phyloP scores from a whole-genome alignment of 164 flowering plant species.

The Chimonanthus salicifolius region DNA sequence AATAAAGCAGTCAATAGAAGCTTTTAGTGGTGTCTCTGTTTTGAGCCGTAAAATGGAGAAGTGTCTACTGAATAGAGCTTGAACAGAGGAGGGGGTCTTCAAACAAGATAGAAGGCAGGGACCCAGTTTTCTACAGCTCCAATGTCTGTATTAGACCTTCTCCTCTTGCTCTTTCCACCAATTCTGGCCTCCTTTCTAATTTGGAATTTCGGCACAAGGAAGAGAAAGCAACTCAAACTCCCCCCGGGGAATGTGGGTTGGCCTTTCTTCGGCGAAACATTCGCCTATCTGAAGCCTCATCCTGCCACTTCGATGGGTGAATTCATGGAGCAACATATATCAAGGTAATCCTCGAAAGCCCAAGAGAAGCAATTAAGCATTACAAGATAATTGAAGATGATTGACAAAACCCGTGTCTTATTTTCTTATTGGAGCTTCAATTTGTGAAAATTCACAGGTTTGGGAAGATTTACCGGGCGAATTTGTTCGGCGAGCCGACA shows the following conservation, averaged over 20 bases:
- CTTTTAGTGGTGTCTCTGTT: no score
- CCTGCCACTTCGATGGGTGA: constrained; percentile 65
- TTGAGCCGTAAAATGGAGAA: no score
- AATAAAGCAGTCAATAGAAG: neutral
- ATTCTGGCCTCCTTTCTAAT: constrained; percentile 32
- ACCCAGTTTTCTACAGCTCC: neutral
- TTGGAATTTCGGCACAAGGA: constrained; percentile 30
- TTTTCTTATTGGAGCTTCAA: neutral
- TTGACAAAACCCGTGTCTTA: neutral
- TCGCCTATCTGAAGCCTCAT: constrained; percentile 69
- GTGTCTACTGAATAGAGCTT: neutral
- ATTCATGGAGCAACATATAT: constrained; percentile 86
- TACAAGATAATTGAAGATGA: neutral
- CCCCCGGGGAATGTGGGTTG: constrained; percentile 87
- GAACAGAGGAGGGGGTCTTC: neutral
- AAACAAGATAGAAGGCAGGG: neutral
- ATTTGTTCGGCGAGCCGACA: constrained; percentile 77
- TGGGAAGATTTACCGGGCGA: constrained; percentile 79
- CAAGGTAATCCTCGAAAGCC: constrained; percentile 43
- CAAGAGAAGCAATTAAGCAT: neutral
- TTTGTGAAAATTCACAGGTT: constrained; percentile 35
- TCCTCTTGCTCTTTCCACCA: constrained; percentile 38
- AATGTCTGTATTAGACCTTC: constrained; percentile 50
- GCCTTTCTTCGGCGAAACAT: constrained; percentile 89
- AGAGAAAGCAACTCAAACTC: constrained; percentile 36